Evolutionary conservation across 23 red algal genomes (phyloP), one percentile per base, ranked within the genome.

Genomic region (Agarophyton chilense): DNA sequence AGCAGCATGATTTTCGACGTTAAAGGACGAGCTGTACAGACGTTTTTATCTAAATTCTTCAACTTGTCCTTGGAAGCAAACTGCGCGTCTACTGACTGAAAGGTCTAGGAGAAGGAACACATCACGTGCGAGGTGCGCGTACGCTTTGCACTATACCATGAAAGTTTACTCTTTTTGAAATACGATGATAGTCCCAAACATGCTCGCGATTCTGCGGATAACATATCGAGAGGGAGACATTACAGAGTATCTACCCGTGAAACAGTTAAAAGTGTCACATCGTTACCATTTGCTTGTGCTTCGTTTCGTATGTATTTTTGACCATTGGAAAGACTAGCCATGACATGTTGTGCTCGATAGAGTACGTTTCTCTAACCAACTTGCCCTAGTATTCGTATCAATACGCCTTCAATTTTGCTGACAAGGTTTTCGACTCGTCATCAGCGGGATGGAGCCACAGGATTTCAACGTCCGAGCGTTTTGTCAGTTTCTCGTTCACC

Each of bases 121-220:
- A 39, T 74, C 33, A 49, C 24, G 68, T 29, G 47, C 68, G 43
- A 39, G 24, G 47, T 49, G 41, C 32, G 38, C 60, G 60, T 65
- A 65, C 29, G 60, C 31, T 35, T 65, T 65, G 60, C 60, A 18
- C 60, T 36, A 36, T 33, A 14, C 33, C 60, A 35, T 49, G 68
- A 29, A 25, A 33, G 40, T 74, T 74, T 74, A 74, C 43, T 74
- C 6, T 74, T 74, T 74, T 74, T 74, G 68, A 74, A 74, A 39
- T 39, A 74, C 41, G 34, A 43, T 24, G 68, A 26, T 29, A 74
- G 68, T 49, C 21, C 40, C 38, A 74, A 74, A 31, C 21, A 26
- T 74, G 10, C 21, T 74, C 39, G 41, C 68, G 68, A 74, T 46
- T 74, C 41, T 74, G 68, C 26, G 40, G 40, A 74, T 74, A 74